A percentile compares a stretch with the other conserved stretches of the same genome.
phyloP scores from a whole-genome alignment of 805 yeast genomes.

The Saccharomyces eubayanus region DNA sequence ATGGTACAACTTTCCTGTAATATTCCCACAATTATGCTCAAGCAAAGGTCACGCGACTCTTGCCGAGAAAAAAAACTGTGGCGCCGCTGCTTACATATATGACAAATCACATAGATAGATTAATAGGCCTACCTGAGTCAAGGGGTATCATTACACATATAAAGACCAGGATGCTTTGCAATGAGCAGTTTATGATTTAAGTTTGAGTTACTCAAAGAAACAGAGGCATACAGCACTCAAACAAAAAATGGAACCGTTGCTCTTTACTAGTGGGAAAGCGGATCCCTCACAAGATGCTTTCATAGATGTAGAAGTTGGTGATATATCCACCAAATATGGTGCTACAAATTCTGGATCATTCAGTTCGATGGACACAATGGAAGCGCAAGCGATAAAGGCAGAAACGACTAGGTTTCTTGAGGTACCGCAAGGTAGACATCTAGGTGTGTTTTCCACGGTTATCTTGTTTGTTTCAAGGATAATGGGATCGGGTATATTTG shows the following conservation, averaged over 20 bases:
- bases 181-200: background rate
- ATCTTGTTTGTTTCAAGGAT: slow-evolving; percentile 60
- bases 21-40: background rate
- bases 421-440: slow-evolving; percentile 64
- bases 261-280: background rate
- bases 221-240: background rate
- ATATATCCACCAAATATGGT: background rate
- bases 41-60: slow-evolving; percentile 1
- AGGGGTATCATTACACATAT: background rate
- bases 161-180: background rate
- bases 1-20: background rate
- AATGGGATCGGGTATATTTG: slow-evolving; percentile 72
- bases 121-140: background rate
- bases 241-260: background rate
- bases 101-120: background rate
- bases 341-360: slow-evolving; percentile 6
- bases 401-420: slow-evolving; percentile 8
- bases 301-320: slow-evolving; percentile 28
- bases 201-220: background rate
- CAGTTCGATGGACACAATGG: slow-evolving; percentile 6
- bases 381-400: background rate
- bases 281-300: background rate
- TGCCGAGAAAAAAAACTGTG: background rate
- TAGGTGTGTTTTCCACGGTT: slow-evolving; percentile 60
- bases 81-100: background rate